A percentile compares a stretch with the other conserved stretches of the same genome.
Evolutionary conservation across 1,284 basidiomycete genomes (phyloP).

Genomic region (Heterobasidion parviporum): DNA sequence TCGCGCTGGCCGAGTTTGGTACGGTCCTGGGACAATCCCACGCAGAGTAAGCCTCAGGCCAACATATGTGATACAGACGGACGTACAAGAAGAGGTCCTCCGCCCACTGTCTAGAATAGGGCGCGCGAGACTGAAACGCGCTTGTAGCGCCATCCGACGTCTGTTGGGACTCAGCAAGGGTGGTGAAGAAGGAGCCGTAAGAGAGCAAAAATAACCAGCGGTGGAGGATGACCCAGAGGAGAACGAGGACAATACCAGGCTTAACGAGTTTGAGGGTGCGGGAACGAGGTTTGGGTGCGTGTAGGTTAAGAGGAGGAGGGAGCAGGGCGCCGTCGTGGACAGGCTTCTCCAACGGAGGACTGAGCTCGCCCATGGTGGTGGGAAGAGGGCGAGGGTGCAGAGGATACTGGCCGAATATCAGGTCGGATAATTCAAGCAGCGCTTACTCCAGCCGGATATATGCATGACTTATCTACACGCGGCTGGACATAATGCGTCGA

Average conservation of each 20-base stretch:
- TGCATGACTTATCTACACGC: no score
- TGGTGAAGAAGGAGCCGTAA: neutral
- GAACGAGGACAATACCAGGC: neutral
- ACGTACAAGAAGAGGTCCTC: constrained; percentile 17
- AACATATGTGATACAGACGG: neutral
- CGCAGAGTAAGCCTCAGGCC: neutral
- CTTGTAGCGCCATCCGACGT: neutral
- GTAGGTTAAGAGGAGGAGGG: neutral
- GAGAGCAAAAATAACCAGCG: constrained; percentile 2
- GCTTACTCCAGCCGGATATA: no score
- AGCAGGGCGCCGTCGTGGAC: neutral
- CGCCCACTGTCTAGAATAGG: constrained; percentile 3
- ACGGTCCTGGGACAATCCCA: constrained; percentile 33
- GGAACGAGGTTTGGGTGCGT: neutral
- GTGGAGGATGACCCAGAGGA: constrained; percentile 5
- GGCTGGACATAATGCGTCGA: no score
- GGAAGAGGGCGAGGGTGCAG: neutral
- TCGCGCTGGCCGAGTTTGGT: constrained; percentile 46
- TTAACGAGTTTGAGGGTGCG: neutral
- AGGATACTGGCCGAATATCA: neutral
- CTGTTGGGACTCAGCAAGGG: neutral
- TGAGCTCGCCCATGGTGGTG: constrained; percentile 1
- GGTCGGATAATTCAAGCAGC: no score
- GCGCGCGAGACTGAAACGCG: constrained; percentile 7
- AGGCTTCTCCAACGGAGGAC: neutral